Evolutionary conservation across 345 rosid species (phyloP), one percentile per base, ranked within the genome.

Genomic region (Eucalyptus paniculata): DNA sequence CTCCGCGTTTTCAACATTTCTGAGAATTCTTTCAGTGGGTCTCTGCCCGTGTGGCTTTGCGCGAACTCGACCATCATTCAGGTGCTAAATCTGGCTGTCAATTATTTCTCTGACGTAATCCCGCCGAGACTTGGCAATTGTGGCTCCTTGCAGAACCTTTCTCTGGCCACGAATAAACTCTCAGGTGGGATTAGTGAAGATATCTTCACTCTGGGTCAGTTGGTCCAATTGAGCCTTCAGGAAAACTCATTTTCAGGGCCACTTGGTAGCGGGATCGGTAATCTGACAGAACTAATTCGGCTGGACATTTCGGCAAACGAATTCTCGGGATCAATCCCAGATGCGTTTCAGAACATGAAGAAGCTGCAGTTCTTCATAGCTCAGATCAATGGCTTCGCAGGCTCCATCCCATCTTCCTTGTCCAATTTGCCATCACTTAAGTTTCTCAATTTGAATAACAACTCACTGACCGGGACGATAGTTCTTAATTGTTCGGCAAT

Each of bases 301-400:
- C 37, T 91, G 86, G 90, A 91, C n/a, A 21, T 91, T 3, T 91
- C 92, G 14, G 9, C 28, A 12, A 89, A 91, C 40, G 17, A 9
- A 14, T 89, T 91, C 51, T 87, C 80, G 1, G 89, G 92, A 3
- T 19, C 28, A 30, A 54, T 89, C 32, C 92, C 88, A 0, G 89
- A 91, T 89, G 54, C 14, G 51, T 91, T 91, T 86, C 51, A 21
- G 42, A 45, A 62, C 49, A 82, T 91, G 30, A n/a, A 51, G 42
- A 91, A 89, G 60, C 90, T 91, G 67, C 69, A 89, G 87, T 40
- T 6, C 47, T 62, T 91, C 89, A 12, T n/a, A 6, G 92, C 89
- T 16, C 21, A 47, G 40, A 30, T 88, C 13, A 91, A 91, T 83
- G 19, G 49, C 17, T 62, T 91, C 54, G 8, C 26, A 2, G 92